Conservation (phyloP, 1,284 basidiomycete species). For the Marasmius oreades region DNA sequence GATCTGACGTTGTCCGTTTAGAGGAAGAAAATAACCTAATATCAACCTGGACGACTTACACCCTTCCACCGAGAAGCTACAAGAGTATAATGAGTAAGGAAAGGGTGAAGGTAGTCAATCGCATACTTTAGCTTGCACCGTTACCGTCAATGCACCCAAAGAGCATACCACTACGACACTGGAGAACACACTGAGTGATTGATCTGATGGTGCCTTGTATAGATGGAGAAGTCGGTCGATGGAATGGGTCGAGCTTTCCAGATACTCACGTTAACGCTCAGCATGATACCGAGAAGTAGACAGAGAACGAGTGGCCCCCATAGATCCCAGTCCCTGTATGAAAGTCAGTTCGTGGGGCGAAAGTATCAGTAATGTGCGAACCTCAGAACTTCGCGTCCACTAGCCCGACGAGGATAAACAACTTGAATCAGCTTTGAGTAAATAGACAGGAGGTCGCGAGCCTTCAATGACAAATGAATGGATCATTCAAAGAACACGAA, state of each 20-base stretch:
- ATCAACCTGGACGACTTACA: conserved; percentile 48
- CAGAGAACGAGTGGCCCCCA: conserved; percentile 93
- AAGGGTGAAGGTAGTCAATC: conserved; percentile 1
- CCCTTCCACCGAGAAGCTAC: conserved; percentile 88
- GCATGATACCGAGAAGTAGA: conserved; percentile 79
- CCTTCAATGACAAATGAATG: conserved; percentile 40
- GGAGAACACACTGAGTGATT: conserved; percentile 88
- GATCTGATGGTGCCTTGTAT: conserved; percentile 72
- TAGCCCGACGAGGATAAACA: conserved; percentile 77
- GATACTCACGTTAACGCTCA: conserved; percentile 78
- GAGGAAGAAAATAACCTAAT: background rate
- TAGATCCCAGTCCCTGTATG: conserved; percentile 86
- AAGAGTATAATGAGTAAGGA: background rate
- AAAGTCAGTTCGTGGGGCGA: background rate
- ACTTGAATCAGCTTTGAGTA: conserved; percentile 92
- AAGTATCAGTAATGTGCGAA: conserved; percentile 27
- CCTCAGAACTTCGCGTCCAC: conserved; percentile 78
- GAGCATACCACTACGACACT: conserved; percentile 90
- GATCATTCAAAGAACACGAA: background rate
- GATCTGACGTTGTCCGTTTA: conserved; percentile 50
- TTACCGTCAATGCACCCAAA: conserved; percentile 84
- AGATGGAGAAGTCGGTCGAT: conserved; percentile 5
- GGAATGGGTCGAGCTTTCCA: background rate
- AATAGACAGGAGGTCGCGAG: conserved; percentile 84
- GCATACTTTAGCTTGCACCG: conserved; percentile 83